Conservation (phyloP, 2,329 filamentous ascomycete genomes). For the Lachnellula hyalina region DNA sequence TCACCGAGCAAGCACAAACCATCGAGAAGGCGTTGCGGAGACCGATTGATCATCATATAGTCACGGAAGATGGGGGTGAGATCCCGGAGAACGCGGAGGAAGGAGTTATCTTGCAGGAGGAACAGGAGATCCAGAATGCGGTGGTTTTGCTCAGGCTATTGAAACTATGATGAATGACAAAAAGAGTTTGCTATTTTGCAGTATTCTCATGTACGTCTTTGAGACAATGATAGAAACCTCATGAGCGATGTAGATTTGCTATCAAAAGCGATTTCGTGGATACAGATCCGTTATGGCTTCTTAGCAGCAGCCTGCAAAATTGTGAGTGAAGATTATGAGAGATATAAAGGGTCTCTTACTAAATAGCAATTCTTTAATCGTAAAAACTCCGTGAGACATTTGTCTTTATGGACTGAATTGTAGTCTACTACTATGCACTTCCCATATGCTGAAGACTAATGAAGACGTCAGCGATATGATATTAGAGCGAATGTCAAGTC, state of each 20-base stretch:
- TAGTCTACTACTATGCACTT: constrained; percentile 90
- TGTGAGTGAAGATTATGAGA: constrained; percentile 11
- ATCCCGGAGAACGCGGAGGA: constrained; percentile 42
- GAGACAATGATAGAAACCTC: constrained; percentile 1
- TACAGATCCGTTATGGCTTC: constrained; percentile 33
- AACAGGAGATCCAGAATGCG: constrained; percentile 80
- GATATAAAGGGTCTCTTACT: constrained; percentile 45
- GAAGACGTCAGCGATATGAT: constrained; percentile 3
- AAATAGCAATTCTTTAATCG: constrained; percentile 81
- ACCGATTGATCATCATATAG: constrained; percentile 65
- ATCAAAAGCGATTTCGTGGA: constrained; percentile 1
- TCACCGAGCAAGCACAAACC: constrained; percentile 58
- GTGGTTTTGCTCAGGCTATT: constrained; percentile 72
- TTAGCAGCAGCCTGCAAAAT: constrained; percentile 45
- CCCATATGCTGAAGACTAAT: constrained; percentile 76
- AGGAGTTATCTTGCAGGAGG: constrained; percentile 70
- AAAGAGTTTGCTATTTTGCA: neutral
- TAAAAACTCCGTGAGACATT: constrained; percentile 82
- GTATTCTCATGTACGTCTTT: neutral
- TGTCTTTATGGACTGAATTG: constrained; percentile 83
- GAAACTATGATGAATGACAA: constrained; percentile 50
- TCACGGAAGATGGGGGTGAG: constrained; percentile 55
- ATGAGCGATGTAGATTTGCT: constrained; percentile 5
- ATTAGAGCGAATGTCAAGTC: constrained; percentile 1
- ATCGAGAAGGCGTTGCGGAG: constrained; percentile 76